Evolutionary conservation across 495 filamentous ascomycete species (phyloP), one percentile per base, ranked within the genome.

Genomic region (Lasiosphaeris hirsuta): DNA sequence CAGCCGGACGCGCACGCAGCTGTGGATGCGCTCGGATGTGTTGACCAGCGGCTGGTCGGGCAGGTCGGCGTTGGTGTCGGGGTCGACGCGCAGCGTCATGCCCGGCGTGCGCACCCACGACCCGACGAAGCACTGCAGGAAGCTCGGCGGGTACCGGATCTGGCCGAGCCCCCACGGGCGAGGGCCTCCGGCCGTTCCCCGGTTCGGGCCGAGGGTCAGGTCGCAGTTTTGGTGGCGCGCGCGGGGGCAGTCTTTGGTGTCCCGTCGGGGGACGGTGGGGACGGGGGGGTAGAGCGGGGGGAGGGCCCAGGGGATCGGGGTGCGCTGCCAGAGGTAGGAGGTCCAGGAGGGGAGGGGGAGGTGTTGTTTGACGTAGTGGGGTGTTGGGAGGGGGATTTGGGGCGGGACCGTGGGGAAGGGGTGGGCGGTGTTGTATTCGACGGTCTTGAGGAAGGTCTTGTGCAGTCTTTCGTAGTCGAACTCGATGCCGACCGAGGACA

Each of bases 41-140:
- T 44, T 39, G 0, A 69, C 34, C 10, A 71, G 35, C 13, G 63
- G 63, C 46, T 30, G 9, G 46, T 67, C 59, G 18, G 30, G 38
- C 10, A 63, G 69, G 34, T 67, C 66, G 51, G 63, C 59, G 37
- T 71, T 71, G 0, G 60, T 68, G 40, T 63, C 61, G 47, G 64
- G 59, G 47, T 71, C 66, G 5, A 66, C 64, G 1, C 69, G 51
- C 39, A 69, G 49, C 13, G 62, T 64, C 33, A 48, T 63, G 15
- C 69, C 69, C 7, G 64, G 46, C 5, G 46, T 49, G 2, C 46
- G 17, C 46, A 49, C 46, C 46, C 46, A 49, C 10, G 10, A n/a
- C 17, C 46, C 46, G 30, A 13, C 61, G n/a, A 60, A 7, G 10
- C 54, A 59, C 15, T 58, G 56, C 36, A 69, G 11, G 1, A 17